Conservation (phyloP, 148 eudicot species). For the Rhododendron ovatum region DNA sequence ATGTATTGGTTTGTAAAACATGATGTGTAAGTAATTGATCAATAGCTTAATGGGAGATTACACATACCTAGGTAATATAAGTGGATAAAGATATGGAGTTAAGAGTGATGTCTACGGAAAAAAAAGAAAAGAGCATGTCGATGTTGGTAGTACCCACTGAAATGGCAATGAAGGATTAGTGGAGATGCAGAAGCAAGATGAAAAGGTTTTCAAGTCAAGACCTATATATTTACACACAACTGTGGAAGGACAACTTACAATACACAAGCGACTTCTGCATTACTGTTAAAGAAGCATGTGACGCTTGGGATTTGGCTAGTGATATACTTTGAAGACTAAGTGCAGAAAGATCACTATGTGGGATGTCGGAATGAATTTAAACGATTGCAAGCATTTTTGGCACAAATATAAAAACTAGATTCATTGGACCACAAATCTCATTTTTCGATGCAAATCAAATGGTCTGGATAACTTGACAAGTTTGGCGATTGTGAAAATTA, state of each 20-base stretch:
- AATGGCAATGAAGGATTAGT: not conserved
- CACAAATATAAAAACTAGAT: not conserved
- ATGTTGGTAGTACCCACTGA: no score
- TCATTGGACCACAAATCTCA: not conserved
- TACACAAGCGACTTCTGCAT: not conserved
- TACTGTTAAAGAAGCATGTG: no score
- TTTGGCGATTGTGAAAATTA: not conserved
- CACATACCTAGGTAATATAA: not conserved
- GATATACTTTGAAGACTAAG: not conserved
- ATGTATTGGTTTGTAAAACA: not conserved
- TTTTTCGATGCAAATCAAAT: not conserved
- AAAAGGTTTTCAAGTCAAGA: not conserved
- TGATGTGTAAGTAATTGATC: not conserved
- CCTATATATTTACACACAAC: not conserved
- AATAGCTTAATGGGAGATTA: not conserved
- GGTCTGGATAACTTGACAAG: not conserved
- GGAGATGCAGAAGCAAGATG: not conserved
- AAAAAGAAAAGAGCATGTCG: not conserved
- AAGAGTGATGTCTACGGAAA: not conserved
- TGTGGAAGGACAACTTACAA: not conserved
- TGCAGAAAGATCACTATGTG: not conserved
- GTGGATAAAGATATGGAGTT: not conserved
- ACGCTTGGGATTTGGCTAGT: no score
- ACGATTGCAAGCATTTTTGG: not conserved
- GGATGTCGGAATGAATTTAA: not conserved